Percentiles rank a stretch among this genome's conserved stretches.
phyloP scores from a whole-genome alignment of 495 filamentous ascomycete species.

The Jackrogersella multiformis region DNA sequence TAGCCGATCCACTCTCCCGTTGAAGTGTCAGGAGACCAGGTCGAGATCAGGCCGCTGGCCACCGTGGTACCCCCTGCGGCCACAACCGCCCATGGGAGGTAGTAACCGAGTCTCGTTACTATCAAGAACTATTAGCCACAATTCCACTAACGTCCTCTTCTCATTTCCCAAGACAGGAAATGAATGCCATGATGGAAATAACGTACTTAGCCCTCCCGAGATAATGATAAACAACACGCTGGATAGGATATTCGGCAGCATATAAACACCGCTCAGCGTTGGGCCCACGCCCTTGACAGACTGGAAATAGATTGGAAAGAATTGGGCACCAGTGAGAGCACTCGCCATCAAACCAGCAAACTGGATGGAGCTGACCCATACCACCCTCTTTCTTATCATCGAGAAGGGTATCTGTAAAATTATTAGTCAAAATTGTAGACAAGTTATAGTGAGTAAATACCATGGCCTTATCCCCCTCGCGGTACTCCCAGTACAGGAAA shows the following conservation, averaged over 20 bases:
- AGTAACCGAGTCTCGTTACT: slow-evolving; percentile 58
- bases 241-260: slow-evolving; percentile 62
- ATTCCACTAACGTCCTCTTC: background rate
- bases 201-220: slow-evolving; percentile 58
- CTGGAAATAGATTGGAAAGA: slow-evolving; percentile 76
- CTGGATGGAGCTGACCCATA: slow-evolving; percentile 46
- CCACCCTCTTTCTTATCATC: slow-evolving; percentile 43
- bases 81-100: slow-evolving; percentile 58
- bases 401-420: slow-evolving; percentile 49
- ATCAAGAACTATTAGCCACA: slow-evolving; percentile 38
- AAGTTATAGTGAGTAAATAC: too few species aligned
- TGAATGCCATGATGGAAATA: slow-evolving; percentile 2
- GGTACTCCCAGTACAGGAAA: slow-evolving; percentile 58
- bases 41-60: slow-evolving; percentile 62
- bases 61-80: slow-evolving; percentile 67
- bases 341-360: slow-evolving; percentile 39
- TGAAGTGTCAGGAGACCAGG: slow-evolving; percentile 55
- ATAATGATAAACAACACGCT: slow-evolving; percentile 60
- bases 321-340: slow-evolving; percentile 48
- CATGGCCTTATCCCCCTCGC: slow-evolving; percentile 59
- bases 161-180: background rate
- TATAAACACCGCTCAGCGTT: slow-evolving; percentile 61
- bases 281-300: slow-evolving; percentile 62
- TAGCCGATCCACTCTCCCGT: slow-evolving; percentile 67
- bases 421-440: too few species aligned